Conservation (phyloP, 768 basidiomycete genomes). For the Arthromyces matolae region DNA sequence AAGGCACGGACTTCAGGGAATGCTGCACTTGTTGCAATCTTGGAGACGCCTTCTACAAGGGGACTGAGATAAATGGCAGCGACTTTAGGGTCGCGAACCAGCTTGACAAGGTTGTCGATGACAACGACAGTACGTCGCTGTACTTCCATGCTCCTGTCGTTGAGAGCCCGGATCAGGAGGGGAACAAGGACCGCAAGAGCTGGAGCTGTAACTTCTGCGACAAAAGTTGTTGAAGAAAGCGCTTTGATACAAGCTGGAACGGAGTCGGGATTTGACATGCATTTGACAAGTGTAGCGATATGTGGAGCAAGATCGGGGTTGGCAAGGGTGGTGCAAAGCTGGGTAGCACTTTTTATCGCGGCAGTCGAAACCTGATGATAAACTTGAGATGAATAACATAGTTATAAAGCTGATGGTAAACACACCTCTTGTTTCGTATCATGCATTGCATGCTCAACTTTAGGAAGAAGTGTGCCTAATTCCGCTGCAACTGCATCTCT, state of each 20-base stretch:
- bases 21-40: conserved; percentile 85
- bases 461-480: conserved; percentile 77
- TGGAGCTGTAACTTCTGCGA: conserved; percentile 95
- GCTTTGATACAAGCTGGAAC: conserved; percentile 94
- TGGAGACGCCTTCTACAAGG: conserved; percentile 86
- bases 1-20: conserved; percentile 80
- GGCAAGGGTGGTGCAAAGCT: conserved; percentile 85
- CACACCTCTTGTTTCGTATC: conserved; percentile 93
- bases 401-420: background rate
- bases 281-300: conserved; percentile 84
- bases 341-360: conserved; percentile 85
- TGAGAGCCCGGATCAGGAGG: conserved; percentile 83
- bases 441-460: conserved; percentile 88
- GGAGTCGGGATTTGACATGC: conserved; percentile 87
- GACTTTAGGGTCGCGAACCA: conserved; percentile 86
- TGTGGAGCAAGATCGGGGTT: conserved; percentile 92
- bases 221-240: conserved; percentile 91
- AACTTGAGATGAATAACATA: conserved; percentile 2
- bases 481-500: conserved; percentile 79
- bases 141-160: conserved; percentile 94
- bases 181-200: conserved; percentile 95
- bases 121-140: conserved; percentile 93
- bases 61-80: conserved; percentile 86
- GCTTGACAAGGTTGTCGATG: conserved; percentile 94
- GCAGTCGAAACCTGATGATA: conserved; percentile 71